Conservation (phyloP, 257 asterid species). For the Solanum bukasovii region DNA sequence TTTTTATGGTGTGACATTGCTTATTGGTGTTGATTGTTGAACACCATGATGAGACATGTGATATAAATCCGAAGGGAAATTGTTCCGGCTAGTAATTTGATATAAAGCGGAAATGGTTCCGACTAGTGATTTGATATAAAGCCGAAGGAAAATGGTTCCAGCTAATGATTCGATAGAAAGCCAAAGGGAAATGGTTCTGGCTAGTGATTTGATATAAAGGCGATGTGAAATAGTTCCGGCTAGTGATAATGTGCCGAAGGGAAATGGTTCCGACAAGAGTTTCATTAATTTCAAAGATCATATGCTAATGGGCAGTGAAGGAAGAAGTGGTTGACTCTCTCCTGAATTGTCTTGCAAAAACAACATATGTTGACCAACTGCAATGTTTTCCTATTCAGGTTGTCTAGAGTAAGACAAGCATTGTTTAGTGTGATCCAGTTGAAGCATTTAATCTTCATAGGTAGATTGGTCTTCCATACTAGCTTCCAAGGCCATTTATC, state of each 20-base stretch:
- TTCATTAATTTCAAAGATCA: not conserved
- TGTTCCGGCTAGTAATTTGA: not conserved
- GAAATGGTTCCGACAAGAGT: not conserved
- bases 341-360: not conserved
- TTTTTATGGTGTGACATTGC: not conserved
- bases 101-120: not conserved
- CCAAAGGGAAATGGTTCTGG: not conserved
- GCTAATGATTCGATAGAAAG: not conserved
- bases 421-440: not conserved
- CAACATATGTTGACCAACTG: not conserved
- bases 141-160: not conserved
- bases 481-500: not conserved
- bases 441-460: not conserved
- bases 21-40: too few species aligned
- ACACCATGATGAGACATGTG: not conserved
- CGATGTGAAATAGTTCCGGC: not conserved
- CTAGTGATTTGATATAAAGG: not conserved
- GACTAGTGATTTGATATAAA: not conserved
- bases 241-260: not conserved
- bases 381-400: not conserved
- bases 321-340: not conserved
- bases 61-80: not conserved
- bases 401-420: not conserved
- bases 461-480: not conserved
- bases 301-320: not conserved